phyloP scores from a whole-genome alignment of 2,329 filamentous ascomycete species.

The Aspergillus sp. region DNA sequence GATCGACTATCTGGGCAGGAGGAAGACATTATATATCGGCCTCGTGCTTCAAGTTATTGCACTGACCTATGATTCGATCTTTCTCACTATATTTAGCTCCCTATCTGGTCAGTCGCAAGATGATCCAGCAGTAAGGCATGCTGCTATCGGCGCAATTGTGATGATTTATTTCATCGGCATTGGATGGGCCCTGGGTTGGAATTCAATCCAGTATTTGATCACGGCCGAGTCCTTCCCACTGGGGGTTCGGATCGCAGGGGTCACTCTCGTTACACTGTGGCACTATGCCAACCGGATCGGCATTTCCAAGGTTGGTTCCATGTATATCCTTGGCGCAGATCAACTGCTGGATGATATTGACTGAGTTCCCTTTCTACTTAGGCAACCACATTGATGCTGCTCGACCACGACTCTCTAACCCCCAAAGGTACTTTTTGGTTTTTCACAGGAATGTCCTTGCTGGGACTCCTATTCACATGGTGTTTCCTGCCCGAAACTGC shows the following conservation, averaged over 20 bases:
- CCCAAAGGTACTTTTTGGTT: slow-evolving; percentile 13
- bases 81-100: slow-evolving; percentile 10
- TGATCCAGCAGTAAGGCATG: slow-evolving; percentile 23
- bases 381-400: slow-evolving; percentile 5
- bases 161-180: slow-evolving; percentile 7
- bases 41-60: slow-evolving; percentile 44
- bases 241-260: neutral
- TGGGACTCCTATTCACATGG: slow-evolving; percentile 7
- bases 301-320: neutral
- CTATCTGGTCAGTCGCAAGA: slow-evolving; percentile 3
- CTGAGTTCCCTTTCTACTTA: neutral
- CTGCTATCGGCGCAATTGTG: slow-evolving; percentile 33
- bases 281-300: slow-evolving; percentile 11
- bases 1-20: slow-evolving; percentile 47
- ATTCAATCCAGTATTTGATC: slow-evolving; percentile 11
- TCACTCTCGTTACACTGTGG: slow-evolving; percentile 1
- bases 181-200: slow-evolving; percentile 9
- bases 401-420: slow-evolving; percentile 39
- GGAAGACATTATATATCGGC: slow-evolving; percentile 41
- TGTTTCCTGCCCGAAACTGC: slow-evolving; percentile 10
- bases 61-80: slow-evolving; percentile 37
- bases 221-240: slow-evolving; percentile 4
- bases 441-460: slow-evolving; percentile 11
- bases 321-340: too few species aligned
- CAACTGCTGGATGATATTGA: neutral